phyloP scores from a whole-genome alignment of 2,329 filamentous ascomycete genomes.

The Diaporthe sp. region DNA sequence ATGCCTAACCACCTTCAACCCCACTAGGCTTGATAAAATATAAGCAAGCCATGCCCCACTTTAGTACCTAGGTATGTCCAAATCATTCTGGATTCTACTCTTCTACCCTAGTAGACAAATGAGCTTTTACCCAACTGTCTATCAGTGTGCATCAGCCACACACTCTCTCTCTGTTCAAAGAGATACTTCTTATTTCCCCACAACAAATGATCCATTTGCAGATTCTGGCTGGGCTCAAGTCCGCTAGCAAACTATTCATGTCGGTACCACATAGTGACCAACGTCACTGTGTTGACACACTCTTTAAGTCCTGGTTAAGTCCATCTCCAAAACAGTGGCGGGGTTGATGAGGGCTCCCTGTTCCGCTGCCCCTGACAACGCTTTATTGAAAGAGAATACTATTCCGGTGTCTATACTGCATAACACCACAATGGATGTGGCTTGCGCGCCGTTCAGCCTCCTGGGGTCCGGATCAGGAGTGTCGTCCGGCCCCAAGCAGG shows the following conservation, averaged over 20 bases:
- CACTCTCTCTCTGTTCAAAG: too few species aligned
- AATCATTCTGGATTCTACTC: not conserved
- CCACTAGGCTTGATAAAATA: not conserved
- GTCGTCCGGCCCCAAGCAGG: constrained; percentile 23
- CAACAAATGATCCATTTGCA: not conserved
- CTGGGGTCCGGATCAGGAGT: constrained; percentile 10
- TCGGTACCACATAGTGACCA: not conserved
- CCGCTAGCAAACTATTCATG: too few species aligned
- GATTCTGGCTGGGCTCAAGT: not conserved
- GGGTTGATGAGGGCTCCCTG: too few species aligned
- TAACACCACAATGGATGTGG: not conserved
- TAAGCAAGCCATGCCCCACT: not conserved
- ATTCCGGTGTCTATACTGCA: not conserved
- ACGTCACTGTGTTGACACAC: not conserved
- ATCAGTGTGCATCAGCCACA: not conserved
- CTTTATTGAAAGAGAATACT: not conserved
- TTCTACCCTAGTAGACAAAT: too few species aligned
- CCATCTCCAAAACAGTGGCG: not conserved
- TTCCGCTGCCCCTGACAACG: not conserved
- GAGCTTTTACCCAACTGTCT: too few species aligned
- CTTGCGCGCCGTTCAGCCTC: constrained; percentile 14
- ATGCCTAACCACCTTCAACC: not conserved
- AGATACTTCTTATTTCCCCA: not conserved
- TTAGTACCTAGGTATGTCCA: not conserved
- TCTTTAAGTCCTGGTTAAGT: not conserved